Base-by-base conservation (phyloP, 1,284 basidiomycete species). In the Ceratobasidium sp. region DNA sequence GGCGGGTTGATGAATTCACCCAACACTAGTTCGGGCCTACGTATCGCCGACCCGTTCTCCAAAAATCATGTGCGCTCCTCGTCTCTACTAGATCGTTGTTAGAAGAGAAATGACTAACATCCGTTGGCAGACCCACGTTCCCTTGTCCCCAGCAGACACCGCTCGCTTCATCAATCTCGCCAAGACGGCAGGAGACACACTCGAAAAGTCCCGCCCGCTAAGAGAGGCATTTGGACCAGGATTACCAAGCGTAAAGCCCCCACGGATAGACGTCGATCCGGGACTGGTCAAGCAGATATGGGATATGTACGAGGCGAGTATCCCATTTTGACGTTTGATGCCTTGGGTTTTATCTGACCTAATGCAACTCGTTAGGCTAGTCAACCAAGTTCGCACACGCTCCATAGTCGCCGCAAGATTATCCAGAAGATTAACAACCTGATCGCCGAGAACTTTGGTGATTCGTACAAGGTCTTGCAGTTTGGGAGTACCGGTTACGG, bases 401-500 rank as follows among this genome's bases (percentile, higher is more conserved):
- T 70, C 32, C 22, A 62, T n/a, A 62, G 60, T 10, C 72, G 75
- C 31, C 52, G 58, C 27, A 45, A 57, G 20, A 74, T 73, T 13
- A 73, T 75, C 12, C 35, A 54, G 17, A 54, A 57, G n/a, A 69
- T 76, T 17, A 60, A 74, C 29, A 65, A 56, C 6, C 73, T 74
- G 8, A 77, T 85, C 15, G 73, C 72, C 54, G 55, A 69, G 2
- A 68, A 62, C 10, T 84, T 77, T 73, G 82, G 82, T 1, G 1
- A 17, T 2, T 35, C 72, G n/a, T 85, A 82, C 74, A 56, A 40
- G 3, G 78, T 84, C 0, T 76, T 79, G 55, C 62, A 78, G 5
- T 86, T 85, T 73, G 84, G 84, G 22, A 85, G 84, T 70, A 78
- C 79, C n/a, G 79, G 79, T 45, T 84, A 84, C 74, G 82, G 83